Evolutionary conservation across 2,329 filamentous ascomycete genomes (phyloP).

Genomic region (Pestalotiopsis sp.): DNA sequence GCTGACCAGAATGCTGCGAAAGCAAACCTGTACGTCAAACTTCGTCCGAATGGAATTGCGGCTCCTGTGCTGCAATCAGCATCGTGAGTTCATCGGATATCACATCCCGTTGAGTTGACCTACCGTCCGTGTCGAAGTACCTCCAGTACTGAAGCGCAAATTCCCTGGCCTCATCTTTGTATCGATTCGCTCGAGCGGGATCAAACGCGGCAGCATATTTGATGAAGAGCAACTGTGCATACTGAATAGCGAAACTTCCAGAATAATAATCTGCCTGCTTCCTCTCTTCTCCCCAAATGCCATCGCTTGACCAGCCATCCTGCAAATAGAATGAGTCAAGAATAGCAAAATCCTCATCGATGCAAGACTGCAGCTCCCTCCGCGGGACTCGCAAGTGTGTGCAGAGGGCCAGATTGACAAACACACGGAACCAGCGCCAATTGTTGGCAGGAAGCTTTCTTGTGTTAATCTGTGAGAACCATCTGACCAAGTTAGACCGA

Average conservation of each 20-base stretch:
- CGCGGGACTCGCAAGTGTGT: slow-evolving; percentile 40
- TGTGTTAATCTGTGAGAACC: slow-evolving; percentile 44
- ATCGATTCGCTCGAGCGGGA: slow-evolving; percentile 35
- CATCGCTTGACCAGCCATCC: slow-evolving; percentile 51
- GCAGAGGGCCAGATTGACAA: slow-evolving; percentile 47
- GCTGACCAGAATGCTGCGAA: slow-evolving; percentile 51
- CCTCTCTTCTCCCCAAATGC: slow-evolving; percentile 38
- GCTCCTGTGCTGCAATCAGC: slow-evolving; percentile 36
- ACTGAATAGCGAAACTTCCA: slow-evolving; percentile 56
- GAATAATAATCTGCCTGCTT: slow-evolving; percentile 54
- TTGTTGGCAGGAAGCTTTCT: slow-evolving; percentile 49
- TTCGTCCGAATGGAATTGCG: slow-evolving; percentile 53
- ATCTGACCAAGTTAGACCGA: slow-evolving; percentile 38
- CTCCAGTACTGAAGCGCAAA: slow-evolving; percentile 46
- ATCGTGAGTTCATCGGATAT: neutral
- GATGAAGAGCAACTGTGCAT: slow-evolving; percentile 48
- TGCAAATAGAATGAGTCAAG: slow-evolving; percentile 46
- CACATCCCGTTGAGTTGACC: neutral
- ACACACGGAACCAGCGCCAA: slow-evolving; percentile 55
- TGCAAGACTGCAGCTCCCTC: slow-evolving; percentile 33
- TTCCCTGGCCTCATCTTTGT: slow-evolving; percentile 38
- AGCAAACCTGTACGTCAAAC: slow-evolving; percentile 53
- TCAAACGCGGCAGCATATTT: slow-evolving; percentile 45
- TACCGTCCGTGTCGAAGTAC: slow-evolving; percentile 49
- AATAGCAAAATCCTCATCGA: slow-evolving; percentile 42